Base-by-base conservation (phyloP, 495 filamentous ascomycete species). In the Astrocystis sublimbata region DNA sequence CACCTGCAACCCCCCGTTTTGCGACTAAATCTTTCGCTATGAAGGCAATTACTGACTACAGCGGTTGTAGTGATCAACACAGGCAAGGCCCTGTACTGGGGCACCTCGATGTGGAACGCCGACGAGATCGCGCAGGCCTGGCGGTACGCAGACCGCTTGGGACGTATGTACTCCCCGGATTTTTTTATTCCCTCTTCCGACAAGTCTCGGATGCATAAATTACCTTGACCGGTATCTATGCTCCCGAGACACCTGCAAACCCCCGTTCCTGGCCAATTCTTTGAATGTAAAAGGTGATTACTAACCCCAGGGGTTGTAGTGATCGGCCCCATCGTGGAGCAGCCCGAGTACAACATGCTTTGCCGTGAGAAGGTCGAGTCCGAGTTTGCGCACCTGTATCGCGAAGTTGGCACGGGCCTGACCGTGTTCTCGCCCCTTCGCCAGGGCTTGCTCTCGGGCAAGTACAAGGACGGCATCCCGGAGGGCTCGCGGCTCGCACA, bases 81-180 rank as follows among this genome's bases (percentile, higher is more conserved):
- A 46, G 89, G 91, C 42, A 89, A 92, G 77, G 86, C 88, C 23
- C 88, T 94, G 71, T 94, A 96, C 82, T 96, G 92, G 92, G 92
- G 92, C 33, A 96, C 92, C 1, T 91, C 88, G 0, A 90, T 93
- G 78, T 96, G 92, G 92, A 81, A 80, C 59, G 90, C 92, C 7
- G 85, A 84, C 53, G 90, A 96, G 77, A 93, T 96, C 68, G 81
- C 84, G 7, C 81, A 88, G 60, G 92, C 92, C 6, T 91, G 87
- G 78, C 79, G 85, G 42, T 75, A 90, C 38, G 92, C 92, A 13
- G 88, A 91, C 62, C 81, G 78, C 61, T 79, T 94, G 38, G 83
- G 86, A 21, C 80, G n/a, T n/a, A n/a, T n/a, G n/a, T n/a, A n/a
- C n/a, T n/a, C n/a, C n/a, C n/a, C n/a, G n/a, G n/a, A n/a, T n/a